Base-by-base conservation (phyloP, 116 monocot genomes). In the Posidonia oceanica region DNA sequence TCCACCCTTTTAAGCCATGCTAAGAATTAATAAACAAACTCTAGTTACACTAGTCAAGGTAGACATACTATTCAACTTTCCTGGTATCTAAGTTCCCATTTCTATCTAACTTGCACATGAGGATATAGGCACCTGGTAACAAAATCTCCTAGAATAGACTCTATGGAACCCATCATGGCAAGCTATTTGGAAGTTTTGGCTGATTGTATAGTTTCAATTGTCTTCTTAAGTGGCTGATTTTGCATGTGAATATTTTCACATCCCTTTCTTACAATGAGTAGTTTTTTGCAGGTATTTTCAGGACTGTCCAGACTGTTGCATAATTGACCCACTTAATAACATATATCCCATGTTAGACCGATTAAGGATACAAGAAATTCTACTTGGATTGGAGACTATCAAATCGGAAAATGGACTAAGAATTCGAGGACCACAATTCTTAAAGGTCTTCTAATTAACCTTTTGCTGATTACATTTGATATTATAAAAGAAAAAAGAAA, bases 301-400 rank as follows among this genome's bases (percentile, higher is more conserved):
- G 69, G 80, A 78, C 65, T 79, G 85, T 39, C 69, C 89, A 55
- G 71, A 84, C 60, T 79, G 68, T 78, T 87, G 81, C 63, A 48
- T 96, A 22, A 80, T 96, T 69, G 96, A 96, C 56, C 87, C 91
- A 52, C 69, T 96, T 20, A 55, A 75, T 58, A 96, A 79, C 48
- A 85, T 91, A 68, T 91, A 83, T 67, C 96, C 96, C 41, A 66
- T 96, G 56, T 16, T 72, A 23, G 72, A 72, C 20, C 59, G 69
- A 69, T 14, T 71, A 13, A 56, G 71, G 39, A 71, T 71, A 7
- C 71, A 71, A 71, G 59, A 71, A 18, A 71, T 71, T 71, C 58
- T 71, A 59, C 41, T 71, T 59, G 71, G 71, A 41, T 59, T 71
- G 40, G 51, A 72, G 60, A 60, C 5, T 18, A 21, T 72, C 4